Evolutionary conservation across 257 asterid species (phyloP), one percentile per base, ranked within the genome.

Genomic region (Gentiana straminea): DNA sequence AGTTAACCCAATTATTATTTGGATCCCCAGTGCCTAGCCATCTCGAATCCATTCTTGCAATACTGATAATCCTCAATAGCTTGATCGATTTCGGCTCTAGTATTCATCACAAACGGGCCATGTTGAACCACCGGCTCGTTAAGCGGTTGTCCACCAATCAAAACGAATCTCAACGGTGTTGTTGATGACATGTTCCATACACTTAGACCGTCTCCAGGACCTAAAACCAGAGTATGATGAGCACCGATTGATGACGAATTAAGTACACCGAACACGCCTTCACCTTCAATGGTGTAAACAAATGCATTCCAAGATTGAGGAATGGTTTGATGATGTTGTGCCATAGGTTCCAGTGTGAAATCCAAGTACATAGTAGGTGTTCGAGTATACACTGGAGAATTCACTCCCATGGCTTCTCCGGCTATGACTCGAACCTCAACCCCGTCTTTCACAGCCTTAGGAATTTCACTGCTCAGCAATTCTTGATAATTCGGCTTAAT

Each of bases 31-130:
- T 76, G 35, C 60, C 77, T 86, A 13, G 94, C 95, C 86, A 68
- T 70, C 69, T 90, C 98, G 66, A 90, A 90, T 3, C 98, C 98
- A 75, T 90, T 86, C 78, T 72, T 81, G 64, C 68, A 70, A 63
- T 81, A 75, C 33, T 76, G 80, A 71, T 86, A 90, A 55, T 90
- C 98, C 50, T 90, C 89, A 33, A 84, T 77, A 8, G 98, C 78
- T 71, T 76, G 72, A 45, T 86, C 86, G 39, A 86, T 82, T 56
- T 90, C 94, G 52, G 82, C 94, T 49, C 87, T 83, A 7, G 98
- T 77, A 75, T 86, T 90, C 98, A 90, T 90, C 75, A 90, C 98
- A 73, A 90, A 90, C 7, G 98, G 98, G 54, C 98, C 98, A 50
- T 83, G 81, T 68, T 84, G 94, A 51, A 70, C 94, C 10, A 90